phyloP scores from a whole-genome alignment of 352 stramenopile genomes.

The Phytophthora sp. region DNA sequence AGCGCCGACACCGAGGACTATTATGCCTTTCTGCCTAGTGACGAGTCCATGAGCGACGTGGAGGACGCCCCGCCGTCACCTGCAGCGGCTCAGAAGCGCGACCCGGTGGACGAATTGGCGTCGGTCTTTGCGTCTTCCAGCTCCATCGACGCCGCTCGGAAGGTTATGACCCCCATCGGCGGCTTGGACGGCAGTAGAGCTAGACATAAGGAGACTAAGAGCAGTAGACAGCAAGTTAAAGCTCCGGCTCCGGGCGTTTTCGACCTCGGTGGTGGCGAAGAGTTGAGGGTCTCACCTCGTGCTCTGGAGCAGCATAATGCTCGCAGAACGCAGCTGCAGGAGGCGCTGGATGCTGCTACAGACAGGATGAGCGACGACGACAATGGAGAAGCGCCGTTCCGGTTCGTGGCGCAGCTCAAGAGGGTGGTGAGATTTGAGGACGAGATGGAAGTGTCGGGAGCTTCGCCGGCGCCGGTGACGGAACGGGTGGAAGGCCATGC shows the following conservation, averaged over 20 bases:
- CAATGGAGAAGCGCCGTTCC: slow-evolving; percentile 50
- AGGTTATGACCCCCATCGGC: slow-evolving; percentile 38
- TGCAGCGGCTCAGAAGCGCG: slow-evolving; percentile 3
- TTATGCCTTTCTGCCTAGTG: slow-evolving; percentile 63
- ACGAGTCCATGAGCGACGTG: slow-evolving; percentile 51
- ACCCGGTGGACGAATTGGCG: slow-evolving; percentile 37
- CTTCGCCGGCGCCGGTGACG: slow-evolving; percentile 18
- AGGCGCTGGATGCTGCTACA: slow-evolving; percentile 46
- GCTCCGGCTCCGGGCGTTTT: slow-evolving; percentile 21
- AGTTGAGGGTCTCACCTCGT: slow-evolving; percentile 45
- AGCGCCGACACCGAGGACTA: slow-evolving; percentile 56
- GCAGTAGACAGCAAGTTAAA: neutral
- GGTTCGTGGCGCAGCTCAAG: slow-evolving; percentile 33
- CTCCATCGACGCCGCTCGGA: slow-evolving; percentile 14
- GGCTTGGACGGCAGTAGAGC: slow-evolving; percentile 14
- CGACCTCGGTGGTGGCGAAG: slow-evolving; percentile 25
- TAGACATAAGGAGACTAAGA: neutral
- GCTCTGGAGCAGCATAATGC: slow-evolving; percentile 42
- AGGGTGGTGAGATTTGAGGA: slow-evolving; percentile 13
- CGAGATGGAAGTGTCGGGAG: slow-evolving; percentile 18
- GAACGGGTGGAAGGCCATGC: slow-evolving; percentile 33
- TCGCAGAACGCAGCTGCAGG: slow-evolving; percentile 49
- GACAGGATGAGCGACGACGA: slow-evolving; percentile 1
- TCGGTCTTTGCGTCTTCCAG: slow-evolving; percentile 28
- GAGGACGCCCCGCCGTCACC: slow-evolving; percentile 22